A percentile compares a stretch with the other conserved stretches of the same genome.
Conservation (phyloP, 1,284 basidiomycete genomes). For the Melampsora americana region DNA sequence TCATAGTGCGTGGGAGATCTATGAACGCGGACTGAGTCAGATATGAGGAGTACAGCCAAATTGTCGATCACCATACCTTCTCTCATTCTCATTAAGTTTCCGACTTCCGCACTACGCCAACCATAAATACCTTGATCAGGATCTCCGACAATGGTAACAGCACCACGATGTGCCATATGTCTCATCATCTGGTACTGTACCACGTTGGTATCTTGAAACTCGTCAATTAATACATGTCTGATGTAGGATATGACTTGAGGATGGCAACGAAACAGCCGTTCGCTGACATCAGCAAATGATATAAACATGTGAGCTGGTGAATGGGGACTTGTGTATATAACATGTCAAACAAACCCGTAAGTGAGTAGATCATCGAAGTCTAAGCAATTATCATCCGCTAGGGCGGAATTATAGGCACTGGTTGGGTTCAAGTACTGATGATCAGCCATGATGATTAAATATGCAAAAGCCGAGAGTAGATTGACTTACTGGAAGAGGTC, state of each 20-base stretch:
- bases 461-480: constrained; percentile 1
- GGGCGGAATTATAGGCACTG: constrained; percentile 65
- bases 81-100: constrained; percentile 73
- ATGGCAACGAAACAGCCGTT: constrained; percentile 66
- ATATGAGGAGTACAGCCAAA: not conserved
- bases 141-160: constrained; percentile 82
- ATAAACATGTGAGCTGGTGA: not conserved
- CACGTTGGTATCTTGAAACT: constrained; percentile 86
- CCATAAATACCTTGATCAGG: constrained; percentile 91
- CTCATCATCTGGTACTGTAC: constrained; percentile 81
- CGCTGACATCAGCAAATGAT: constrained; percentile 52
- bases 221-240: constrained; percentile 78
- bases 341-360: constrained; percentile 57
- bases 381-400: constrained; percentile 67
- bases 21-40: not conserved
- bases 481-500: constrained; percentile 45
- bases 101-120: constrained; percentile 80
- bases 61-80: constrained; percentile 57
- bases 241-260: constrained; percentile 64
- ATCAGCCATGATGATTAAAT: constrained; percentile 53
- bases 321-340: not conserved
- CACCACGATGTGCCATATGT: constrained; percentile 63
- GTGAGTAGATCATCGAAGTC: constrained; percentile 87
- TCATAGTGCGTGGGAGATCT: constrained; percentile 62
- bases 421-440: constrained; percentile 54